phyloP scores from a whole-genome alignment of 2,329 filamentous ascomycete species.

The Aureobasidium sp. region DNA sequence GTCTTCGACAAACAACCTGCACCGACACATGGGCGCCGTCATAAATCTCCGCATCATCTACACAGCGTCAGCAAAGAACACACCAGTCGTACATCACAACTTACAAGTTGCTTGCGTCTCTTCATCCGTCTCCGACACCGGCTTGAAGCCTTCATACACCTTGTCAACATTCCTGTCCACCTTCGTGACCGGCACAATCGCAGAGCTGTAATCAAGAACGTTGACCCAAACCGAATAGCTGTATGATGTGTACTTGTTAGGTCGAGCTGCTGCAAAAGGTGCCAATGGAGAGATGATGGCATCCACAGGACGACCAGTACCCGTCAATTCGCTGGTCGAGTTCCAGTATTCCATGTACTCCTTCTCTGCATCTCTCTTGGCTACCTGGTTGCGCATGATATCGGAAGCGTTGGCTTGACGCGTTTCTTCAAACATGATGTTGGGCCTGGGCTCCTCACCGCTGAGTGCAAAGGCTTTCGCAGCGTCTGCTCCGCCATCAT shows the following conservation, averaged over 20 bases:
- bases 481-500: constrained; percentile 47
- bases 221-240: constrained; percentile 46
- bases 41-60: constrained; percentile 32
- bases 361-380: constrained; percentile 50
- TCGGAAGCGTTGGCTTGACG: constrained; percentile 36
- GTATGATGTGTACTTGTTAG: constrained; percentile 41
- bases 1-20: constrained; percentile 28
- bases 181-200: constrained; percentile 49
- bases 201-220: constrained; percentile 49
- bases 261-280: constrained; percentile 45
- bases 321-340: constrained; percentile 44
- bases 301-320: constrained; percentile 45
- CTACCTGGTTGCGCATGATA: constrained; percentile 45
- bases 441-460: constrained; percentile 46
- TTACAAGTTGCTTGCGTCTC: constrained; percentile 36
- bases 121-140: constrained; percentile 35
- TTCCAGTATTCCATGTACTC: constrained; percentile 61
- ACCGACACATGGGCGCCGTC: constrained; percentile 30
- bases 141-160: constrained; percentile 27
- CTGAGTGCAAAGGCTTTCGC: constrained; percentile 46
- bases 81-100: constrained; percentile 19
- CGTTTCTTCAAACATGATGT: constrained; percentile 35
- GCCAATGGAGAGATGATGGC: constrained; percentile 46
- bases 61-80: background rate
- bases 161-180: constrained; percentile 47